Evolutionary conservation across 2,329 filamentous ascomycete species (phyloP).

Genomic region (Fusarium albosuccineum): DNA sequence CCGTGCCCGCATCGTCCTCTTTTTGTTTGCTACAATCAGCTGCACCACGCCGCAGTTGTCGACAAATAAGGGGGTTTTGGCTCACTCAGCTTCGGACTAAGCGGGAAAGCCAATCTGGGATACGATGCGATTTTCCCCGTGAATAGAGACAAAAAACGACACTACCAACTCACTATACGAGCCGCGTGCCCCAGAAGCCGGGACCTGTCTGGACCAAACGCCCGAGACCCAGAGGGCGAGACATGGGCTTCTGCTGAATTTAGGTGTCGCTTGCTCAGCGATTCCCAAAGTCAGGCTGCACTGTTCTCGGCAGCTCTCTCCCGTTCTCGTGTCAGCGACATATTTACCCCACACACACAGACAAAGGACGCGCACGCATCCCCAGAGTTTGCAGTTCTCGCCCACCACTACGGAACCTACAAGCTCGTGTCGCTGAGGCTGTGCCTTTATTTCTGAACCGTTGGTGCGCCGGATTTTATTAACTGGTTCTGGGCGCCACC

Average conservation of each 20-base stretch:
- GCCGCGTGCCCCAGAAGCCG: neutral
- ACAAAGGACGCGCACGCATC: slow-evolving; percentile 38
- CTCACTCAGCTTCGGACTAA: slow-evolving; percentile 1
- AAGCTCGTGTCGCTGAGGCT: slow-evolving; percentile 41
- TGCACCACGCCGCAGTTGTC: slow-evolving; percentile 22
- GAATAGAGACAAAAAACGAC: neutral
- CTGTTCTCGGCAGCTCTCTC: slow-evolving; percentile 8
- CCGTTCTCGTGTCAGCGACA: slow-evolving; percentile 18
- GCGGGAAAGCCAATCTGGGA: slow-evolving; percentile 4
- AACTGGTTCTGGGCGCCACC: neutral
- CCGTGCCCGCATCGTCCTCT: slow-evolving; percentile 9
- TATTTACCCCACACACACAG: neutral
- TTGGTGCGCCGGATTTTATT: neutral
- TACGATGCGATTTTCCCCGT: neutral
- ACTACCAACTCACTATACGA: neutral
- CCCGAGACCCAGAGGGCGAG: slow-evolving; percentile 2
- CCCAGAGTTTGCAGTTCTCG: slow-evolving; percentile 31
- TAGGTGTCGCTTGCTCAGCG: slow-evolving; percentile 22
- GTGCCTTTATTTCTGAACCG: slow-evolving; percentile 12
- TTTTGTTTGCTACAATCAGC: slow-evolving; percentile 25
- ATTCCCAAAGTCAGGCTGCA: neutral
- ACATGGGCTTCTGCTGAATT: slow-evolving; percentile 27
- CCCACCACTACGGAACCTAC: slow-evolving; percentile 31
- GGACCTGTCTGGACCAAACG: neutral
- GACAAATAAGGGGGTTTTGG: slow-evolving; percentile 15